Evolutionary conservation across 495 filamentous ascomycete species (phyloP).

Genomic region (Rusavskia elegans): DNA sequence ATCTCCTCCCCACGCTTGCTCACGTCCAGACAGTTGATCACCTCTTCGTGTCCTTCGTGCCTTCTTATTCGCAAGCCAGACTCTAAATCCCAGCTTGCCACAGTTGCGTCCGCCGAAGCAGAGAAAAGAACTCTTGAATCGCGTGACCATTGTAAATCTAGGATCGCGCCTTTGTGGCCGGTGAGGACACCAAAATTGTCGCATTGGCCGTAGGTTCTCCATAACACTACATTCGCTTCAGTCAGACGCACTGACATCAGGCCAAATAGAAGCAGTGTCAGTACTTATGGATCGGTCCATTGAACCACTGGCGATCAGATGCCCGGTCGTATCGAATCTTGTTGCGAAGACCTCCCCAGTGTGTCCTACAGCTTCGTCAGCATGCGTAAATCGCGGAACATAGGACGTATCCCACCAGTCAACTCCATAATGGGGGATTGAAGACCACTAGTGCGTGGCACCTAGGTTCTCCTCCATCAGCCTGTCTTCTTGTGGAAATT

Average conservation of each 20-base stretch:
- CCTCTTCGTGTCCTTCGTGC: constrained; percentile 85
- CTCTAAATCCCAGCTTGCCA: constrained; percentile 91
- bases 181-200: constrained; percentile 80
- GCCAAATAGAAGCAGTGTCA: constrained; percentile 8
- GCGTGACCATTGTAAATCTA: constrained; percentile 93
- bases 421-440: constrained; percentile 93
- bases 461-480: constrained; percentile 34
- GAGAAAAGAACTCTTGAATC: constrained; percentile 85
- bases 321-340: constrained; percentile 75
- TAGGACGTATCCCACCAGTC: constrained; percentile 37
- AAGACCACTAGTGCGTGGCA: constrained; percentile 67
- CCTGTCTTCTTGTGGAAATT: constrained; percentile 9
- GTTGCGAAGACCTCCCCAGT: constrained; percentile 78
- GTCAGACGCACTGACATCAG: not conserved
- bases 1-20: constrained; percentile 80
- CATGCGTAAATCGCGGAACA: too few species aligned
- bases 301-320: constrained; percentile 82
- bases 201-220: constrained; percentile 81
- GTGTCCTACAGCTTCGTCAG: constrained; percentile 29
- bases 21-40: constrained; percentile 80
- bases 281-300: constrained; percentile 86
- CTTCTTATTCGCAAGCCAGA: constrained; percentile 75
- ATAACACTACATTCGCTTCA: constrained; percentile 47
- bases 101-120: constrained; percentile 77
- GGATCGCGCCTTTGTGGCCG: constrained; percentile 77